Percentiles rank a stretch among this genome's conserved stretches.
Conservation (phyloP, 2,329 filamentous ascomycete species). For the Emmonsia crescens region DNA sequence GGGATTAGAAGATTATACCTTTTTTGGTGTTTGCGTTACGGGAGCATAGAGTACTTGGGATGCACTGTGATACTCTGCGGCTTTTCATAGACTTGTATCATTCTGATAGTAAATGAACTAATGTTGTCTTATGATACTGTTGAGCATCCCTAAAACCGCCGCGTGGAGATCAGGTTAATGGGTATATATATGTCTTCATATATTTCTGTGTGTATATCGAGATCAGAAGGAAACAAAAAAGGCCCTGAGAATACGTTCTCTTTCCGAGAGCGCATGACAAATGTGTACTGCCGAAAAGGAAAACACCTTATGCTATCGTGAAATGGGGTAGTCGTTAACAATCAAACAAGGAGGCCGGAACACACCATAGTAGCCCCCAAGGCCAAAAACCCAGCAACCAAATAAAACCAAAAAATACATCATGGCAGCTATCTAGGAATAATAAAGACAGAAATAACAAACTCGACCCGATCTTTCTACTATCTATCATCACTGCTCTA, state of each 20-base stretch:
- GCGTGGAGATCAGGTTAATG: background rate
- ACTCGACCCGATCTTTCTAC: background rate
- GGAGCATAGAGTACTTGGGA: background rate
- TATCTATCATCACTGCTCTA: slow-evolving; percentile 38
- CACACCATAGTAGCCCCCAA: background rate
- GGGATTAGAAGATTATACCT: background rate
- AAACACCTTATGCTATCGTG: background rate
- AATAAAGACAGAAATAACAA: background rate
- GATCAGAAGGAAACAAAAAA: background rate
- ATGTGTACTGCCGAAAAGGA: too few species aligned
- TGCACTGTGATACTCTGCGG: background rate
- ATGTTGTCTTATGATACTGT: background rate
- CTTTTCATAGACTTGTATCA: background rate
- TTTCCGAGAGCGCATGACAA: background rate
- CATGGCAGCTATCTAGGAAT: background rate
- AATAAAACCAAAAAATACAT: background rate
- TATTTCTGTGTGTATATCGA: background rate
- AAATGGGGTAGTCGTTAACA: background rate
- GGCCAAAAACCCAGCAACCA: background rate
- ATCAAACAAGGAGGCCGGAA: background rate
- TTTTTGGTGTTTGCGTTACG: background rate
- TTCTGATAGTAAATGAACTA: background rate
- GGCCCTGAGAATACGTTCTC: background rate
- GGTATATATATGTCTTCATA: background rate
- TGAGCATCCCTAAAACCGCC: background rate